phyloP scores from a whole-genome alignment of 768 basidiomycete genomes.

The Pisolithus sp. region DNA sequence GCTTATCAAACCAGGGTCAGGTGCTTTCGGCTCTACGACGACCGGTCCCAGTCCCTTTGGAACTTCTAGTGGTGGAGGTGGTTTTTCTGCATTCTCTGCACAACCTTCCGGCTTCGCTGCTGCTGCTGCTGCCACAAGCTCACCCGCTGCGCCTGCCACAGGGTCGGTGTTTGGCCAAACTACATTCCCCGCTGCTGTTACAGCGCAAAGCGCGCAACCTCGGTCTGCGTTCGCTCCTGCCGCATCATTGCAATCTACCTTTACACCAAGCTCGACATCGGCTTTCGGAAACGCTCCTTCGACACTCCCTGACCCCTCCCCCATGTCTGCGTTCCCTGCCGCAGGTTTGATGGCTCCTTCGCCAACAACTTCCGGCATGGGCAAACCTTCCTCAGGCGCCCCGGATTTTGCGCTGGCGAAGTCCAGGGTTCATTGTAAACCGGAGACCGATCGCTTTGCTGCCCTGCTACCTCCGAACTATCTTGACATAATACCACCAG shows the following conservation, averaged over 20 bases:
- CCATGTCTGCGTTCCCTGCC: constrained; percentile 16
- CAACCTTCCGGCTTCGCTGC: constrained; percentile 39
- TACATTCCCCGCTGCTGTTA: constrained; percentile 12
- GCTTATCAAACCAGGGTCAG: constrained; percentile 44
- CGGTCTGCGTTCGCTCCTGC: constrained; percentile 15
- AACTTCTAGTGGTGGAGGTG: constrained; percentile 27
- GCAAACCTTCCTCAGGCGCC: constrained; percentile 15
- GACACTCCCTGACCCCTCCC: constrained; percentile 9
- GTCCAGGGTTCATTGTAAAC: constrained; percentile 30
- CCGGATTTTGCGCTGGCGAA: constrained; percentile 34
- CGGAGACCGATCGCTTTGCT: constrained; percentile 51
- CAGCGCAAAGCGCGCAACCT: constrained; percentile 3
- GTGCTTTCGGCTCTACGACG: constrained; percentile 43
- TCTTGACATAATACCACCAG: constrained; percentile 43
- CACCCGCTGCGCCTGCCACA: background rate
- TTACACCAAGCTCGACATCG: constrained; percentile 20
- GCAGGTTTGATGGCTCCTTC: constrained; percentile 20
- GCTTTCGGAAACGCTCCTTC: constrained; percentile 16
- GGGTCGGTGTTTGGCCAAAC: constrained; percentile 12
- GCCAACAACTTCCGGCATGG: constrained; percentile 17
- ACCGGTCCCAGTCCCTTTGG: constrained; percentile 31
- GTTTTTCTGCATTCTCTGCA: constrained; percentile 48
- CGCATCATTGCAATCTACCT: constrained; percentile 14
- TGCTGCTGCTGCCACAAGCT: too few species aligned
- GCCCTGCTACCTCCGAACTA: constrained; percentile 54